These are phyloP conservation scores for Coemansia sp. DNA, from an alignment of 192 early-diverging fungal genomes.

Conservation along the genomic window DNA sequence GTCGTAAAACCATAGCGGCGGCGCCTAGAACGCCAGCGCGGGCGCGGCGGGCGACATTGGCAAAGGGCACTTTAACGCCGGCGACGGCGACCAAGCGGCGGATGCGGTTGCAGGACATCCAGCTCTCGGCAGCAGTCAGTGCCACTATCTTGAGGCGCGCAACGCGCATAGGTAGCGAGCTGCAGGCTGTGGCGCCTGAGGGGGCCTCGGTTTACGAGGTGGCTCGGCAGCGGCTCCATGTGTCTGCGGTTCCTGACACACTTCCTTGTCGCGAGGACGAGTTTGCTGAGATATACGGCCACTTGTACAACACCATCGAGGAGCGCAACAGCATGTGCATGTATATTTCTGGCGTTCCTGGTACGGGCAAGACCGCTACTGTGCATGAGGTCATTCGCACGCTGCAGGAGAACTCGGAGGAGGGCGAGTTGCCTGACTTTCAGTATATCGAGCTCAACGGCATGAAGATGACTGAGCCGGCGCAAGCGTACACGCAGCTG, in stretches of 20 bases:
- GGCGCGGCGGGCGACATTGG: slow-evolving; percentile 7
- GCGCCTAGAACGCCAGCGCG: slow-evolving; percentile 9
- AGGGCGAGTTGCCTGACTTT: slow-evolving; percentile 70
- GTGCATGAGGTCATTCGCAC: slow-evolving; percentile 82
- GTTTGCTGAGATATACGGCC: slow-evolving; percentile 78
- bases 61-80: slow-evolving; percentile 9
- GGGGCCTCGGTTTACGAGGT: slow-evolving; percentile 61
- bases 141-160: slow-evolving; percentile 29
- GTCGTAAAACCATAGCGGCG: slow-evolving; percentile 1
- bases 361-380: slow-evolving; percentile 98
- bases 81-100: slow-evolving; percentile 25
- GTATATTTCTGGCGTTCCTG: slow-evolving; percentile 96
- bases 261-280: slow-evolving; percentile 96
- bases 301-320: slow-evolving; percentile 78
- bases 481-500: slow-evolving; percentile 81
- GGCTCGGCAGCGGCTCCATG: slow-evolving; percentile 82
- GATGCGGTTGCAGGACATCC: slow-evolving; percentile 45
- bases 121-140: slow-evolving; percentile 35
- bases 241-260: slow-evolving; percentile 85
- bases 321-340: slow-evolving; percentile 84
- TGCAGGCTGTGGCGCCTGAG: slow-evolving; percentile 11
- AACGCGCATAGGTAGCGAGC: slow-evolving; percentile 21
- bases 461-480: slow-evolving; percentile 94
- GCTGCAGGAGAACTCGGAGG: slow-evolving; percentile 63
- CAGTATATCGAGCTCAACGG: slow-evolving; percentile 96